These are phyloP conservation scores for Warburgia ugandensis DNA, from an alignment of 164 flowering plant species.

Conservation along the genomic window DNA sequence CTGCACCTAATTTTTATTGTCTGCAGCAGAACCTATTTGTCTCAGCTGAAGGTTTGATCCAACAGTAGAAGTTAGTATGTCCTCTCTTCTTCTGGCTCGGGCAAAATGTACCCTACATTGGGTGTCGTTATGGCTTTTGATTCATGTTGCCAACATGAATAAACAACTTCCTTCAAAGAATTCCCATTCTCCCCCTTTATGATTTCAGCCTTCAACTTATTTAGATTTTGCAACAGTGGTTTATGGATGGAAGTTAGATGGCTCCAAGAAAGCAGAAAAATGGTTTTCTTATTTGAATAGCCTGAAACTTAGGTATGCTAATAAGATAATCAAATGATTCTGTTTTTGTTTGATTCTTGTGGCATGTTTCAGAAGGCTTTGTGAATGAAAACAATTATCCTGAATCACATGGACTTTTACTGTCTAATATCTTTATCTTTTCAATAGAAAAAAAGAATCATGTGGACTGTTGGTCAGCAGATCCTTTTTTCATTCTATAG, in stretches of 20 bases:
- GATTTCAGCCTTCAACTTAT: no score
- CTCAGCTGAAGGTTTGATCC: no score
- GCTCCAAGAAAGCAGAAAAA: not conserved
- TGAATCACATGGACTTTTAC: no score
- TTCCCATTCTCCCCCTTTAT: not conserved
- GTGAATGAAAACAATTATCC: not conserved
- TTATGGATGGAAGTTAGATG: not conserved
- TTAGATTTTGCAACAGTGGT: not conserved
- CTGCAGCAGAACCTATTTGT: no score
- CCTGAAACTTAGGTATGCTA: no score
- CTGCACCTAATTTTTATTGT: no score
- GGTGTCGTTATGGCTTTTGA: not conserved
- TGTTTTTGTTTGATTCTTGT: no score
- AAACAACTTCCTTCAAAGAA: not conserved
- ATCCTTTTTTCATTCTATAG: no score
- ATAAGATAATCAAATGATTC: no score
- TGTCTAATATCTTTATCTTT: no score
- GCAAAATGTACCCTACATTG: not conserved
- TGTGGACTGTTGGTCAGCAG: no score
- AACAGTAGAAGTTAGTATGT: not conserved
- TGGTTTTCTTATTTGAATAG: not conserved
- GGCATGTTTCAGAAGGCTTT: not conserved
- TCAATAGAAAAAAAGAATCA: no score
- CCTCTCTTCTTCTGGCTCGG: not conserved
- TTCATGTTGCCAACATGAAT: not conserved